These are phyloP conservation scores for Hanseniaspora uvarum DNA, from an alignment of 1,139 yeast species.

Conservation along the genomic window DNA sequence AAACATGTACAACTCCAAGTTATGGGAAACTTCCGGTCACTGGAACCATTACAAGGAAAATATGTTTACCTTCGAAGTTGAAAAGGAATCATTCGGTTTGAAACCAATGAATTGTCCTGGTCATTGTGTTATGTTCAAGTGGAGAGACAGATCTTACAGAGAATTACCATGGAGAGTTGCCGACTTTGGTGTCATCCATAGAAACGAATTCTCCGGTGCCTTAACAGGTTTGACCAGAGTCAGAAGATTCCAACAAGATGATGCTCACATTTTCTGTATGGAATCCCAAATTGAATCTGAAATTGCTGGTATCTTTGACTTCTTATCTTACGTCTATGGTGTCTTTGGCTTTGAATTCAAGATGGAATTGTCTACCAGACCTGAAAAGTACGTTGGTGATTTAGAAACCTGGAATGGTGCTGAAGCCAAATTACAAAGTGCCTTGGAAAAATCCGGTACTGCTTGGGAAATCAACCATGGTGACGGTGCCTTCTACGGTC, in stretches of 20 bases:
- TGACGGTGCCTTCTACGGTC: slow-evolving; percentile 98
- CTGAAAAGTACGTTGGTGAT: slow-evolving; percentile 83
- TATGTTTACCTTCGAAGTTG: slow-evolving; percentile 93
- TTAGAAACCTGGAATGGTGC: slow-evolving; percentile 82
- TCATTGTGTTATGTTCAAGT: slow-evolving; percentile 79
- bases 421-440: slow-evolving; percentile 62
- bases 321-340: slow-evolving; percentile 69
- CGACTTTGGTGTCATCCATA: slow-evolving; percentile 88
- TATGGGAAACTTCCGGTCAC: slow-evolving; percentile 97
- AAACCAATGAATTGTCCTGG: slow-evolving; percentile 99
- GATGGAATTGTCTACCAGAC: slow-evolving; percentile 88
- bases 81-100: slow-evolving; percentile 76
- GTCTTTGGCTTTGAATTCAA: slow-evolving; percentile 79
- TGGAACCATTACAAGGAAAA: slow-evolving; percentile 96
- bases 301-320: slow-evolving; percentile 67
- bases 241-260: slow-evolving; percentile 97
- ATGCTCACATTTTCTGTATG: slow-evolving; percentile 93
- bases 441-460: slow-evolving; percentile 68
- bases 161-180: slow-evolving; percentile 95
- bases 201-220: slow-evolving; percentile 93
- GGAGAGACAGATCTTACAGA: slow-evolving; percentile 83
- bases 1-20: slow-evolving; percentile 86
- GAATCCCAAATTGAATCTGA: slow-evolving; percentile 77
- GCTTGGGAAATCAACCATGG: slow-evolving; percentile 88
- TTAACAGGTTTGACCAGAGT: slow-evolving; percentile 85